A percentile compares a stretch with the other conserved stretches of the same genome.
Conservation (phyloP, 192 early-diverging fungal species). For the Entomortierella lignicola region DNA sequence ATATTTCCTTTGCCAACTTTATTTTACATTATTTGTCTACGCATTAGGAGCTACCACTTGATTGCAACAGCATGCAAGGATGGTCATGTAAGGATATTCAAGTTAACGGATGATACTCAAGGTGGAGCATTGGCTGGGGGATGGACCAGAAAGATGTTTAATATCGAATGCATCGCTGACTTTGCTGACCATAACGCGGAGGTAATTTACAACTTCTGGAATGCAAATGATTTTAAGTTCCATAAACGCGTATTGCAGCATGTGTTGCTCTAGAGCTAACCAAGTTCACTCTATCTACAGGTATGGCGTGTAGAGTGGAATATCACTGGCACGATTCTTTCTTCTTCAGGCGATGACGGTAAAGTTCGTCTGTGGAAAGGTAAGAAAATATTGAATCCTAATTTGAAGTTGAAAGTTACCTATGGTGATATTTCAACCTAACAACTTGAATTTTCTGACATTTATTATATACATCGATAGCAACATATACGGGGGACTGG, state of each 20-base stretch:
- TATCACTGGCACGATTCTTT: conserved; percentile 82
- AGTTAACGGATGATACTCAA: conserved; percentile 63
- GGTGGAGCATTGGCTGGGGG: conserved; percentile 43
- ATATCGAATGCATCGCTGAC: conserved; percentile 65
- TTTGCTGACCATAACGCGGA: conserved; percentile 76
- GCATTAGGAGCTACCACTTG: conserved; percentile 75
- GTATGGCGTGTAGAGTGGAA: conserved; percentile 92
- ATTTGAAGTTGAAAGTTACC: too few species aligned
- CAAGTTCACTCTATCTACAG: conserved; percentile 28
- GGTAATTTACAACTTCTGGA: conserved; percentile 21
- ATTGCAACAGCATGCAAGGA: conserved; percentile 88
- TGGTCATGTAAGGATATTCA: conserved; percentile 80
- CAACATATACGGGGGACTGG: conserved; percentile 66
- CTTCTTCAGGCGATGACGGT: conserved; percentile 86
- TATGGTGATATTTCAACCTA: not conserved
- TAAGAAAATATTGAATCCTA: conserved; percentile 1
- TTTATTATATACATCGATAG: conserved; percentile 2
- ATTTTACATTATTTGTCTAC: not conserved
- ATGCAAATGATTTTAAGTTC: too few species aligned
- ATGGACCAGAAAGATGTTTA: conserved; percentile 57
- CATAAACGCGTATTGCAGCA: too few species aligned
- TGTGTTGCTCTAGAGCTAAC: not conserved
- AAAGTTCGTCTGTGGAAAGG: conserved; percentile 86
- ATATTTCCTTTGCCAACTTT: not conserved
- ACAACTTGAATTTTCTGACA: not conserved